Base-by-base conservation (phyloP, 1,139 yeast species). In the Meyerozyma guilliermondii region DNA sequence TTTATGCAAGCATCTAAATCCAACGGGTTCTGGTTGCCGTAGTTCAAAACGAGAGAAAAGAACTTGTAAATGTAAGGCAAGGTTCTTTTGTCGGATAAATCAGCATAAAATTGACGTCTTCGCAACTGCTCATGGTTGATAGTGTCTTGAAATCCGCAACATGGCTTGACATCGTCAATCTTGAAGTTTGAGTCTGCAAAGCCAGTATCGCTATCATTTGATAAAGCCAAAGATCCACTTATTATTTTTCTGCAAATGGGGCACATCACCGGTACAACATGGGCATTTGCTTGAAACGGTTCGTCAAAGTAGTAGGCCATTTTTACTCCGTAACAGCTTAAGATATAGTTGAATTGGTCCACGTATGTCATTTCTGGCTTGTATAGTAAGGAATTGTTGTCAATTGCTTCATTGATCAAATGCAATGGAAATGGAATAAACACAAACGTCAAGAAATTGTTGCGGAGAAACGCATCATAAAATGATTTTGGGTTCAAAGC, bases 401-500 rank as follows among this genome's bases (percentile, higher is more conserved):
- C 56, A 28, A 66, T 62, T 13, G 55, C 52, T 9, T 52, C 43
- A 29, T 50, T 45, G 3, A 63, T 40, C 23, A 45, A 42, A 7
- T 50, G 42, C 45, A 66, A 53, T 5, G 71, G 72, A 41, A 65
- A 54, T 0, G 65, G 63, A 39, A 47, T 52, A 16, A 45, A 43
- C 40, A 59, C 56, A 44, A 67, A 54, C 41, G 49, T 43, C 16
- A 46, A 35, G 38, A 59, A 53, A 14, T 58, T 50, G 42, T 57
- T 55, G 24, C 69, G 55, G 10, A 51, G 42, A 30, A 61, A 58
- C 23, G 58, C 59, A 38, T 66, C 70, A 44, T 63, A 59, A 42
- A 51, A 60, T 0, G 62, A 47, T 23, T 50, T 49, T 2, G 68
- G 68, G 39, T 60, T 61, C 42, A 64, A 50, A 47, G 61, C 44